A percentile compares a stretch with the other conserved stretches of the same genome.
Conservation (phyloP, 1,139 yeast genomes). For the Geotrichum australiense region DNA sequence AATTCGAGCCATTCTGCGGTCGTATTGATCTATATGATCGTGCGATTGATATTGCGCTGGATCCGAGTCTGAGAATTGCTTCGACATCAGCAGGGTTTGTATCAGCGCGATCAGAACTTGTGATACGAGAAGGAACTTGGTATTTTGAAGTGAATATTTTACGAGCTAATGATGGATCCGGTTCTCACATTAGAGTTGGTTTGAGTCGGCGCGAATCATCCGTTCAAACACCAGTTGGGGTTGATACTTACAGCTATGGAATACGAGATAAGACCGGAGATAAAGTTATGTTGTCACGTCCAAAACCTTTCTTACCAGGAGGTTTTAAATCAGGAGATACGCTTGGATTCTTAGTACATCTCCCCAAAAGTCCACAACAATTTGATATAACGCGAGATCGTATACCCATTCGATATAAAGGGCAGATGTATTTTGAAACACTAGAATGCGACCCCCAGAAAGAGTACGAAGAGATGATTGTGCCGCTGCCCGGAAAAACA, state of each 20-base stretch:
- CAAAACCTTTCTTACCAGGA: slow-evolving; percentile 45
- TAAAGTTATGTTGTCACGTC: slow-evolving; percentile 67
- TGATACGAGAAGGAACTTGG: slow-evolving; percentile 71
- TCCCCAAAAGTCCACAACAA: slow-evolving; percentile 43
- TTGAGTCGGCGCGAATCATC: slow-evolving; percentile 79
- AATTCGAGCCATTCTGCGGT: slow-evolving; percentile 58
- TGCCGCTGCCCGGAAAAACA: slow-evolving; percentile 24
- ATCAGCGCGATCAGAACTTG: slow-evolving; percentile 66
- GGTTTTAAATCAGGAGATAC: slow-evolving; percentile 72
- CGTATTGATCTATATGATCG: slow-evolving; percentile 69
- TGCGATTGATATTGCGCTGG: slow-evolving; percentile 51
- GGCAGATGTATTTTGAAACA: slow-evolving; percentile 73
- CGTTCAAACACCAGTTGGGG: slow-evolving; percentile 92
- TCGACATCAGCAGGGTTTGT: slow-evolving; percentile 67
- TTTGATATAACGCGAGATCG: slow-evolving; percentile 61
- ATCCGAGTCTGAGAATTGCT: slow-evolving; percentile 40
- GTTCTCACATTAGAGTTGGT: slow-evolving; percentile 71
- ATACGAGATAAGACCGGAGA: slow-evolving; percentile 78
- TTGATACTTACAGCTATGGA: slow-evolving; percentile 91
- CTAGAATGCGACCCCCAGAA: slow-evolving; percentile 76
- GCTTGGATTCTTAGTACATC: slow-evolving; percentile 67
- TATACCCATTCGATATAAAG: slow-evolving; percentile 78
- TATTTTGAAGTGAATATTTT: slow-evolving; percentile 68
- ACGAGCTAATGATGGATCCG: slow-evolving; percentile 33
- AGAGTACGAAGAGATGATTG: slow-evolving; percentile 46